Percentiles rank a stretch among this genome's conserved stretches.
These are phyloP conservation scores for Candida railenensis DNA, from an alignment of 805 yeast species.

Conservation along the genomic window DNA sequence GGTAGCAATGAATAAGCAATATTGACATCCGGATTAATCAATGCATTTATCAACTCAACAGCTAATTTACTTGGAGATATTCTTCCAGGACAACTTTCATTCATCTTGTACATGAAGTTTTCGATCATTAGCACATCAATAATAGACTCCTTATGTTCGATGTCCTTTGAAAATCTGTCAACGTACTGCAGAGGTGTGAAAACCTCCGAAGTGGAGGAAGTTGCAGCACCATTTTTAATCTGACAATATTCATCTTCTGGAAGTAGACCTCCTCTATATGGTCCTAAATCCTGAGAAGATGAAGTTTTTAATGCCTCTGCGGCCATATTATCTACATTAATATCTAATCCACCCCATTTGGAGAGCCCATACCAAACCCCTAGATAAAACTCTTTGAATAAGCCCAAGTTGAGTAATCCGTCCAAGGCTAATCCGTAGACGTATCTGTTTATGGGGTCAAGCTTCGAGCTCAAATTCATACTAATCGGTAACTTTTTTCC, in stretches of 20 bases:
- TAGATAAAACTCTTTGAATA: constrained; percentile 24
- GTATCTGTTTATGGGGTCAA: constrained; percentile 28
- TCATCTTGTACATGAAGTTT: constrained; percentile 31
- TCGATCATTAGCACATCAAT: constrained; percentile 34
- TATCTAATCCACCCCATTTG: constrained; percentile 33
- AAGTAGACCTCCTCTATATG: not conserved
- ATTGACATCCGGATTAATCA: constrained; percentile 18
- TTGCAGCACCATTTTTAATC: not conserved
- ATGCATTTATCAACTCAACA: constrained; percentile 25
- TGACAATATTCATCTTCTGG: constrained; percentile 3
- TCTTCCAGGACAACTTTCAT: constrained; percentile 16
- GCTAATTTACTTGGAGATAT: constrained; percentile 21
- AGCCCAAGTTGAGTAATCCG: constrained; percentile 29
- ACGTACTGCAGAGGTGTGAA: not conserved
- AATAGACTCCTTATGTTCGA: not conserved
- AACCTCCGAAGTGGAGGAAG: no score
- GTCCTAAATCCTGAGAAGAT: not conserved
- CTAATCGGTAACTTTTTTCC: constrained; percentile 14
- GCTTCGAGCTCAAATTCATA: constrained; percentile 3
- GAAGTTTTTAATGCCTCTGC: not conserved
- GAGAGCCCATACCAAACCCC: constrained; percentile 32
- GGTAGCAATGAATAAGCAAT: constrained; percentile 16
- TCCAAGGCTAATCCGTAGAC: constrained; percentile 29
- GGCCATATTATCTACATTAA: constrained; percentile 4
- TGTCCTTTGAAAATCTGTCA: not conserved